Evolutionary conservation across 129 eudicot genomes (phyloP).

Genomic region (Lonicera japonica): DNA sequence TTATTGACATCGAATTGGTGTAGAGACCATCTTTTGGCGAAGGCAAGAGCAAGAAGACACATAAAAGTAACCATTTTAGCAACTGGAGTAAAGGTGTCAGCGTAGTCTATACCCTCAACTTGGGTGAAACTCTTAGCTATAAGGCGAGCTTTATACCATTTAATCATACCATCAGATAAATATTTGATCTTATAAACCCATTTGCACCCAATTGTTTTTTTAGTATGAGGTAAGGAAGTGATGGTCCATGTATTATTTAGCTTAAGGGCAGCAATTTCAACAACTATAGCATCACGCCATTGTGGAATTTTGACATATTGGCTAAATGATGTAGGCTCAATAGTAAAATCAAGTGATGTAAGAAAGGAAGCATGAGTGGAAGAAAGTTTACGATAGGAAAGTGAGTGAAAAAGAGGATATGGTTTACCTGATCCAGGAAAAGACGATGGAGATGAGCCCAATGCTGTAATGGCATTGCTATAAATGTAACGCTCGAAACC

Average conservation of each 20-base stretch:
- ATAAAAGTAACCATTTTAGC: neutral
- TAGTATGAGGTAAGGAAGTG: neutral
- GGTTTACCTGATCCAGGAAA: neutral
- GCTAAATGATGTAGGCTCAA: too few species aligned
- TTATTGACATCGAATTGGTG: neutral
- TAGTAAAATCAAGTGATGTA: too few species aligned
- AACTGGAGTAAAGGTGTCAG: neutral
- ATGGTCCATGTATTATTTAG: neutral
- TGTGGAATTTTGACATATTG: neutral
- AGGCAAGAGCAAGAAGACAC: neutral
- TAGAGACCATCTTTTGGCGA: neutral
- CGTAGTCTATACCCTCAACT: neutral
- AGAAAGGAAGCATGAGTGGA: too few species aligned
- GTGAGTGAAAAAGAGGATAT: too few species aligned
- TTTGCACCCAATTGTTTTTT: neutral
- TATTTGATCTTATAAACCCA: neutral
- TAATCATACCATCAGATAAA: neutral
- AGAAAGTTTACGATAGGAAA: too few species aligned
- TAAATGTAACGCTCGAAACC: too few species aligned
- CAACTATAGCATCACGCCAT: neutral
- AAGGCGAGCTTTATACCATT: neutral
- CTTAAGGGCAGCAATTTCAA: neutral
- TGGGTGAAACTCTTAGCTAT: neutral
- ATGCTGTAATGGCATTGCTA: neutral
- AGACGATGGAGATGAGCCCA: neutral